Base-by-base conservation (phyloP, 805 yeast species). In the Wickerhamiella dianesei region DNA sequence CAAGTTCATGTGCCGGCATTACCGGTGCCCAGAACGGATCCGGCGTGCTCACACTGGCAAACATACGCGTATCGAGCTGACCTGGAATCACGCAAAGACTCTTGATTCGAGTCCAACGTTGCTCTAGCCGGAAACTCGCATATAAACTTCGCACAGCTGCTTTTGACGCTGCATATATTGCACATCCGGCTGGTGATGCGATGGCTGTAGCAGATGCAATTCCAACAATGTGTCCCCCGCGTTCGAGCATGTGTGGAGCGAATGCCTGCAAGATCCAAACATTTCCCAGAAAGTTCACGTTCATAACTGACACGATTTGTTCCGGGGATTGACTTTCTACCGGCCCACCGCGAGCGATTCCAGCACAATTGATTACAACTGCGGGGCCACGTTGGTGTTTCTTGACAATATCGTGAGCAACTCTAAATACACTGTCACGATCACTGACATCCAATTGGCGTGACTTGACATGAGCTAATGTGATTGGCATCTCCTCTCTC, bases 341-440 rank as follows among this genome's bases (percentile, higher is more conserved):
- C 2, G 78, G 72, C 16, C 86, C 70, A 60, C 84, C 95, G 58
- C 86, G 75, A 56, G 86, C 71, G 44, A 85, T 82, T 41, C 96
- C 96, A 2, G 96, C 96, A 61, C 88, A 87, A 68, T 87, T 86
- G 54, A 88, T 72, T 52, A 87, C 69, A 29, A 86, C 68, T 60
- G 84, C 88, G 40, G 87, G 82, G 9, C 82, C 72, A 21, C 94
- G 94, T 21, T 92, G 92, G 58, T 79, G 82, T 45, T 71, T 71
- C 50, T 79, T 75, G 47, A 84, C 72, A 0, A 94, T 94, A n/a
- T 83, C 75, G 54, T 76, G 70, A 51, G 83, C 70, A 54, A 85
- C 37, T 14, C 21, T n/a, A 3, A 9, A 14, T 14, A 84, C 57
- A 75, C 79, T 41, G 71, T 25, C 21, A 4, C 22, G 35, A 29